A percentile compares a stretch with the other conserved stretches of the same genome.
phyloP scores from a whole-genome alignment of 1,139 yeast species.

The Kluyveromyces marxianus region DNA sequence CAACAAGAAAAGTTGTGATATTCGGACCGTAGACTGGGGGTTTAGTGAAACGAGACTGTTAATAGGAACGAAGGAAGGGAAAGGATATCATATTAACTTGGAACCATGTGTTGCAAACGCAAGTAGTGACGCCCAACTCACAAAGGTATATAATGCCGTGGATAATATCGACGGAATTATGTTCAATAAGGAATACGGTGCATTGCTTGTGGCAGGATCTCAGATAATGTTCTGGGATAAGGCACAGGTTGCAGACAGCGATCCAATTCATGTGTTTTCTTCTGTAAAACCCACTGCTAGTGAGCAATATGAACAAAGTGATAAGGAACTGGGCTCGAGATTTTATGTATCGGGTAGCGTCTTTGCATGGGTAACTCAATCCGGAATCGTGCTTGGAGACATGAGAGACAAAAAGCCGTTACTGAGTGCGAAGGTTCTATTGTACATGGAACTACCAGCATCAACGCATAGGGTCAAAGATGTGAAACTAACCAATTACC shows the following conservation, averaged over 20 bases:
- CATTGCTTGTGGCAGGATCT: constrained; percentile 32
- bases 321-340: constrained; percentile 28
- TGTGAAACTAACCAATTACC: constrained; percentile 44
- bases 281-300: constrained; percentile 27
- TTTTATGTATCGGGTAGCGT: constrained; percentile 25
- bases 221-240: constrained; percentile 36
- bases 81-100: constrained; percentile 17
- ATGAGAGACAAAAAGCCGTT: constrained; percentile 15
- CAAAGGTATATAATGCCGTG: constrained; percentile 10
- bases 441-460: constrained; percentile 36
- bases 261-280: constrained; percentile 13
- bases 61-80: constrained; percentile 24
- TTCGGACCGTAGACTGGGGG: constrained; percentile 19
- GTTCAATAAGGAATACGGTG: constrained; percentile 10
- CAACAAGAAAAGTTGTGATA: constrained; percentile 22
- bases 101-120: constrained; percentile 3
- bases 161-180: constrained; percentile 22
- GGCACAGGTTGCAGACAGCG: constrained; percentile 12
- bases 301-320: constrained; percentile 33
- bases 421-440: constrained; percentile 33
- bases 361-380: constrained; percentile 42
- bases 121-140: constrained; percentile 11
- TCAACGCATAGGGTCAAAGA: constrained; percentile 32
- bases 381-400: constrained; percentile 39
- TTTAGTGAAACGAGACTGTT: constrained; percentile 13